Evolutionary conservation across 2,329 filamentous ascomycete genomes (phyloP).

Genomic region (Colletotrichum chrysophilum): DNA sequence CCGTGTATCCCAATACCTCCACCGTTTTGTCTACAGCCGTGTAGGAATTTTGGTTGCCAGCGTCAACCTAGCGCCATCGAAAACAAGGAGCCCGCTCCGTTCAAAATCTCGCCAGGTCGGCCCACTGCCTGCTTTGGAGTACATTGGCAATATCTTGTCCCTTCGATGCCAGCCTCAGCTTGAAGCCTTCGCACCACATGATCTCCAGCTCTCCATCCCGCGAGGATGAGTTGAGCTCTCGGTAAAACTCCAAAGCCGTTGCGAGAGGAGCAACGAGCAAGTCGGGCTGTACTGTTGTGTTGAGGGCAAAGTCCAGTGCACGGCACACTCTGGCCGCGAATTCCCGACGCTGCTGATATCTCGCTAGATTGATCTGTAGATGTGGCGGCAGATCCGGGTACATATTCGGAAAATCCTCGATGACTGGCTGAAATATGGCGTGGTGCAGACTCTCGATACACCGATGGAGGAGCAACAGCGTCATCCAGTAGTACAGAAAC

Average conservation of each 20-base stretch:
- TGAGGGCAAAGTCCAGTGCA: conserved; percentile 52
- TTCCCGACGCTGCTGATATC: conserved; percentile 48
- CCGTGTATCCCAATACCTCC: neutral
- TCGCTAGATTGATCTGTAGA: conserved; percentile 44
- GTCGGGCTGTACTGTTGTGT: conserved; percentile 50
- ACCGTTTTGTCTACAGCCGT: neutral
- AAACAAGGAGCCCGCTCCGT: neutral
- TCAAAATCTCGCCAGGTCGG: conserved; percentile 29
- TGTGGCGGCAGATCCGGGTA: conserved; percentile 43
- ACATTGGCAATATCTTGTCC: conserved; percentile 46
- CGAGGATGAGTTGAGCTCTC: conserved; percentile 38
- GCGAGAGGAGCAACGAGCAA: conserved; percentile 48
- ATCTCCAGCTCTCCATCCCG: conserved; percentile 50
- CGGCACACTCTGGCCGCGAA: conserved; percentile 56
- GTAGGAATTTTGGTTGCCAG: neutral
- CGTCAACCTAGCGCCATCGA: neutral
- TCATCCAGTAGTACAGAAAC: conserved; percentile 60
- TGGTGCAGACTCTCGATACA: conserved; percentile 52
- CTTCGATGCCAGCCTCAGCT: conserved; percentile 40
- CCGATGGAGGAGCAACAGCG: conserved; percentile 53
- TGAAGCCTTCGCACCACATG: conserved; percentile 53
- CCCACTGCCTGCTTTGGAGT: conserved; percentile 44
- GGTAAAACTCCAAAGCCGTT: conserved; percentile 48
- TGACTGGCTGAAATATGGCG: conserved; percentile 47
- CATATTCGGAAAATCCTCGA: conserved; percentile 43